These are phyloP conservation scores for Talaromyces verruculosus DNA, from an alignment of 2,329 filamentous ascomycete species.

Conservation along the genomic window DNA sequence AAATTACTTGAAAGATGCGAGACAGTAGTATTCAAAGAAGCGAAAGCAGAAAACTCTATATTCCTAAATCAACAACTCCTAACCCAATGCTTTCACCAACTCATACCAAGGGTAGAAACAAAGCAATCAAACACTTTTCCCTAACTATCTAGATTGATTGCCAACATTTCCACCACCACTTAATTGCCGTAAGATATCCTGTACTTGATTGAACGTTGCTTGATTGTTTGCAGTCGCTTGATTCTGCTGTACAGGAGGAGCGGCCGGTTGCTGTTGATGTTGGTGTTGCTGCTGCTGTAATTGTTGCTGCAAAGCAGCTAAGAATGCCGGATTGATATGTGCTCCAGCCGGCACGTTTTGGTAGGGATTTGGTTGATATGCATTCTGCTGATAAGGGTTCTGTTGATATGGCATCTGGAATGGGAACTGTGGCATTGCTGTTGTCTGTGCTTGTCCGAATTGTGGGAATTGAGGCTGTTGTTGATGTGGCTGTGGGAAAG, in stretches of 20 bases:
- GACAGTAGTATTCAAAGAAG: not conserved
- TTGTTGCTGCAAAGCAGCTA: slow-evolving; percentile 50
- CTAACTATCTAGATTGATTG: slow-evolving; percentile 21
- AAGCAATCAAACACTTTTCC: not conserved
- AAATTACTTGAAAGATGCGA: not conserved
- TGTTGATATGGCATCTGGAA: slow-evolving; percentile 46
- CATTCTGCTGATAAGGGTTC: slow-evolving; percentile 37
- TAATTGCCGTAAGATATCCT: slow-evolving; percentile 42
- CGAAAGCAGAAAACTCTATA: not conserved
- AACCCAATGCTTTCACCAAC: slow-evolving; percentile 14
- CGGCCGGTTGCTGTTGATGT: not conserved
- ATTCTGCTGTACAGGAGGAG: slow-evolving; percentile 4
- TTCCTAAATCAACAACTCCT: slow-evolving; percentile 5
- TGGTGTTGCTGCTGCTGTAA: slow-evolving; percentile 35
- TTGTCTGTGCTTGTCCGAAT: slow-evolving; percentile 23
- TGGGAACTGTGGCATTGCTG: slow-evolving; percentile 37
- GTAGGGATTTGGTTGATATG: slow-evolving; percentile 47
- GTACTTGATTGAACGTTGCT: slow-evolving; percentile 42
- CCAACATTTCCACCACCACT: slow-evolving; percentile 30
- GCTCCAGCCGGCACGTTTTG: slow-evolving; percentile 44
- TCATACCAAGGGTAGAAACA: slow-evolving; percentile 3
- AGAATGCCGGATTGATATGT: slow-evolving; percentile 60
- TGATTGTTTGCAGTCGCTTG: slow-evolving; percentile 29
- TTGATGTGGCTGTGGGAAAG: slow-evolving; percentile 35
- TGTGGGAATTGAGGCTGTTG: slow-evolving; percentile 26